A percentile compares a stretch with the other conserved stretches of the same genome.
Evolutionary conservation across 2,329 filamentous ascomycete genomes (phyloP).

Genomic region (Parastagonospora avenae): DNA sequence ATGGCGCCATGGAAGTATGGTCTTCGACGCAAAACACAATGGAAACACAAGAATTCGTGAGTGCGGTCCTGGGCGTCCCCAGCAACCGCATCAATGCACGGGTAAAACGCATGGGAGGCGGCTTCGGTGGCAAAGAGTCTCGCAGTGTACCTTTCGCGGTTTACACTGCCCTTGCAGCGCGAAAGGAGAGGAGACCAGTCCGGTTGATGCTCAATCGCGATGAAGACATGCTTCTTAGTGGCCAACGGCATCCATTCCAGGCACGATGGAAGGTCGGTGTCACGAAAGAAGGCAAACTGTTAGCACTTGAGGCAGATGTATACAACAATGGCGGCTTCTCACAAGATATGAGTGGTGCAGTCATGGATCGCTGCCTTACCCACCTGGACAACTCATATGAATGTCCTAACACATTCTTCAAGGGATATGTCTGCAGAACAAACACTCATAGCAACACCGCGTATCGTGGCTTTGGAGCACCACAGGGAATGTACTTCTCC

Average conservation of each 20-base stretch:
- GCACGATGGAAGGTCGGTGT: slow-evolving; percentile 89
- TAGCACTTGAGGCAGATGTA: slow-evolving; percentile 84
- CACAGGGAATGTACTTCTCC: slow-evolving; percentile 91
- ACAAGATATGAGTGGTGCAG: slow-evolving; percentile 71
- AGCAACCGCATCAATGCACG: slow-evolving; percentile 87
- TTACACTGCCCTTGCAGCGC: slow-evolving; percentile 81
- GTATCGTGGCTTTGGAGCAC: slow-evolving; percentile 92
- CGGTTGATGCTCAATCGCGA: slow-evolving; percentile 94
- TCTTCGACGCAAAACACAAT: slow-evolving; percentile 49
- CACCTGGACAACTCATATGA: slow-evolving; percentile 89
- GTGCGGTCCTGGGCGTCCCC: slow-evolving; percentile 79
- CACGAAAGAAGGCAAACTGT: slow-evolving; percentile 87
- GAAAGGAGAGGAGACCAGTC: slow-evolving; percentile 80
- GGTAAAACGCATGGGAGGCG: slow-evolving; percentile 89
- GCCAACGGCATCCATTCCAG: slow-evolving; percentile 90
- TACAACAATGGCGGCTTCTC: slow-evolving; percentile 89
- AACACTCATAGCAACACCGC: slow-evolving; percentile 97
- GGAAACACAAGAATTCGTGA: slow-evolving; percentile 65
- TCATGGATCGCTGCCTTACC: slow-evolving; percentile 81
- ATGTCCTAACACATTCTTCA: slow-evolving; percentile 82
- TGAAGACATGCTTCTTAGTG: slow-evolving; percentile 90
- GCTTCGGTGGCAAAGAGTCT: slow-evolving; percentile 93
- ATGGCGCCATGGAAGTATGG: slow-evolving; percentile 90
- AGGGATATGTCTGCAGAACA: slow-evolving; percentile 84
- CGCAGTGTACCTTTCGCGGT: slow-evolving; percentile 82